Evolutionary conservation across 73 alveolate species (phyloP).

Genomic region (Durusdinium trenchii): DNA sequence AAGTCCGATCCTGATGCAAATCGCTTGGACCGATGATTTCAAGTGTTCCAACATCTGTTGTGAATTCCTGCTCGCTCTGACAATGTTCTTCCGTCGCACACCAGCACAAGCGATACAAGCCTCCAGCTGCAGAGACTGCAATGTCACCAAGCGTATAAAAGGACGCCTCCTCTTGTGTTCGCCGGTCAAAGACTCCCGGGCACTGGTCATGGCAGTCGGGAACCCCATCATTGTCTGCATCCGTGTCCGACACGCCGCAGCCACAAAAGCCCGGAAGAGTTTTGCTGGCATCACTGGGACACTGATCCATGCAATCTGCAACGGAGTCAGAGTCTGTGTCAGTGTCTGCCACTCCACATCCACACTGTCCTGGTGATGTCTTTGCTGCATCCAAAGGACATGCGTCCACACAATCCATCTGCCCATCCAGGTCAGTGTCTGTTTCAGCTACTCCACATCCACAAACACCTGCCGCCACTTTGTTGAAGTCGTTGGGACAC

Average conservation of each 20-base stretch:
- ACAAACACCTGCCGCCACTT: conserved; percentile 2
- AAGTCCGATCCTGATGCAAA: conserved; percentile 38
- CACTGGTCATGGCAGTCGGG: conserved; percentile 71
- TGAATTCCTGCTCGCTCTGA: not conserved
- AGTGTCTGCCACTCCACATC: conserved; percentile 56
- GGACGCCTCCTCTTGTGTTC: conserved; percentile 12
- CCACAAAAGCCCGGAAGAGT: conserved; percentile 14
- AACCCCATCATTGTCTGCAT: conserved; percentile 45
- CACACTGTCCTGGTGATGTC: conserved; percentile 66
- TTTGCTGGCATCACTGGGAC: conserved; percentile 33
- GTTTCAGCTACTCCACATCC: conserved; percentile 52
- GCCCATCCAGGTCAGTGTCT: conserved; percentile 39
- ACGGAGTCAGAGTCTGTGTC: conserved; percentile 7
- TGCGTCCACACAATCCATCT: conserved; percentile 41
- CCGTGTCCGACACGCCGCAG: conserved; percentile 36
- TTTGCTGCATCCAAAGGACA: conserved; percentile 36
- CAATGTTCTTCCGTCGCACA: conserved; percentile 17
- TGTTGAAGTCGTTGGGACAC: conserved; percentile 22
- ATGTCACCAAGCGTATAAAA: not conserved
- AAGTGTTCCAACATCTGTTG: conserved; percentile 2
- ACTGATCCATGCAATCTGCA: conserved; percentile 67
- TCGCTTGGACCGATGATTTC: conserved; percentile 26
- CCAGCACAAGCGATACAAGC: conserved; percentile 66
- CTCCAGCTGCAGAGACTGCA: conserved; percentile 36
- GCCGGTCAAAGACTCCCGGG: conserved; percentile 4